Conservation (phyloP, 2,329 filamentous ascomycete genomes). For the Tolypocladium endophyticum region DNA sequence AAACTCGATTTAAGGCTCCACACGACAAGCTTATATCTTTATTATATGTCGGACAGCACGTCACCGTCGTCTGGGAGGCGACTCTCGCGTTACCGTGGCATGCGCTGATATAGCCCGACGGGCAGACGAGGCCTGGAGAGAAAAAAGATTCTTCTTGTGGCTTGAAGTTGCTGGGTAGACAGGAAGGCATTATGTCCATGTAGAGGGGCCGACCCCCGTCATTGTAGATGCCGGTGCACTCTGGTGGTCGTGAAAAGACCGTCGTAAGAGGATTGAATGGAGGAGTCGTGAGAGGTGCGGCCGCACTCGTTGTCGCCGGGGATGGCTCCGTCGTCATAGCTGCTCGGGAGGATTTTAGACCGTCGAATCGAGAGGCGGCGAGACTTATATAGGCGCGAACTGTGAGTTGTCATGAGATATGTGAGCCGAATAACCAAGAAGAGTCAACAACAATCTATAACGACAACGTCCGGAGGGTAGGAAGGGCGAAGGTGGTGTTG, state of each 20-base stretch:
- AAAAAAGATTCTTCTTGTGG: conserved; percentile 16
- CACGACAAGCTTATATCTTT: conserved; percentile 15
- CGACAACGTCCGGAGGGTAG: too few species aligned
- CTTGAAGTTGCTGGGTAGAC: conserved; percentile 19
- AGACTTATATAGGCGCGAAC: too few species aligned
- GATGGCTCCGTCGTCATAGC: too few species aligned
- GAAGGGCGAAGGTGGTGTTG: too few species aligned
- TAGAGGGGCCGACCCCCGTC: conserved; percentile 14
- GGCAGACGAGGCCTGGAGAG: conserved; percentile 19
- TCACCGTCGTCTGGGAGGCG: conserved; percentile 19
- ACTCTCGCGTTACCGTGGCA: conserved; percentile 16
- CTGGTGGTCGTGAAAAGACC: conserved; percentile 10
- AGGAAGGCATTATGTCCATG: conserved; percentile 15
- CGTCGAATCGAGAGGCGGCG: too few species aligned
- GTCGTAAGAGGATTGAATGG: conserved; percentile 14
- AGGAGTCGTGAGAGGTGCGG: conserved; percentile 10
- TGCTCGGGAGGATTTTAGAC: too few species aligned
- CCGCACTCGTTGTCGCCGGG: neutral
- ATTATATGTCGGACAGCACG: conserved; percentile 20
- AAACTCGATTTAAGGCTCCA: too few species aligned
- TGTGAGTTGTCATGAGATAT: too few species aligned
- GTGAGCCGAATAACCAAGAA: too few species aligned
- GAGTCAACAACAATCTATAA: too few species aligned
- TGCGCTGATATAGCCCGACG: conserved; percentile 15
- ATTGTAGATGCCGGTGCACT: conserved; percentile 11